Evolutionary conservation across 2,329 filamentous ascomycete genomes (phyloP).

Genomic region (Aspergillus eucalypticola): DNA sequence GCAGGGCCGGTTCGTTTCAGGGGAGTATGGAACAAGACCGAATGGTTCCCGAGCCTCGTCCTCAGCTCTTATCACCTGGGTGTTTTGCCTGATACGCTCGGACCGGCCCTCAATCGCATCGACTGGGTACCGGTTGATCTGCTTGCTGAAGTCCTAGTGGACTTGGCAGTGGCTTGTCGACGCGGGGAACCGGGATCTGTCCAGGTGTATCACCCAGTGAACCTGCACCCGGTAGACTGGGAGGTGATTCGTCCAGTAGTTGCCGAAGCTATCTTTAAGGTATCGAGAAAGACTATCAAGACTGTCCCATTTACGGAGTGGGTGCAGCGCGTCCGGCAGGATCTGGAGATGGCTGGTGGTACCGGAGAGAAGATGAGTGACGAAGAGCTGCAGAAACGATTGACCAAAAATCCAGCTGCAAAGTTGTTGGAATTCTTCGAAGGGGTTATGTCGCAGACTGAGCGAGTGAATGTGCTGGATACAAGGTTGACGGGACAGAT

Average conservation of each 20-base stretch:
- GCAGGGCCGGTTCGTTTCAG: slow-evolving; percentile 23
- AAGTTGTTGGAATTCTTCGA: slow-evolving; percentile 36
- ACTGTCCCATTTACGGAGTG: slow-evolving; percentile 18
- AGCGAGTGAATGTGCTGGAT: slow-evolving; percentile 19
- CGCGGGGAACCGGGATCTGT: neutral
- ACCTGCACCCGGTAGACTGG: slow-evolving; percentile 19
- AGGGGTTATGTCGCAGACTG: slow-evolving; percentile 7
- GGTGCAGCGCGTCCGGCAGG: slow-evolving; percentile 11
- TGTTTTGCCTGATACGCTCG: slow-evolving; percentile 41
- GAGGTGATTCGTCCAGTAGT: slow-evolving; percentile 8
- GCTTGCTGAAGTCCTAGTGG: slow-evolving; percentile 36
- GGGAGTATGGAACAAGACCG: slow-evolving; percentile 44
- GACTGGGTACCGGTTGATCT: slow-evolving; percentile 51
- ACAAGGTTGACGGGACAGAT: slow-evolving; percentile 11
- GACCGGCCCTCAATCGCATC: slow-evolving; percentile 32
- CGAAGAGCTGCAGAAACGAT: slow-evolving; percentile 12
- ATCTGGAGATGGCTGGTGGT: slow-evolving; percentile 12
- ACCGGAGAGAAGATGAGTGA: neutral
- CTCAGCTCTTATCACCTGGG: slow-evolving; percentile 41
- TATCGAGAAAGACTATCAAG: neutral
- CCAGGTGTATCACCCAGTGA: slow-evolving; percentile 21
- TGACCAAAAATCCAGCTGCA: slow-evolving; percentile 29
- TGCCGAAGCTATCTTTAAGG: neutral
- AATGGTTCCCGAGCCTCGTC: slow-evolving; percentile 48
- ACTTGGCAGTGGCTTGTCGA: neutral